Evolutionary conservation across 2,329 filamentous ascomycete genomes (phyloP).

Genomic region (Juglanconis sp.): DNA sequence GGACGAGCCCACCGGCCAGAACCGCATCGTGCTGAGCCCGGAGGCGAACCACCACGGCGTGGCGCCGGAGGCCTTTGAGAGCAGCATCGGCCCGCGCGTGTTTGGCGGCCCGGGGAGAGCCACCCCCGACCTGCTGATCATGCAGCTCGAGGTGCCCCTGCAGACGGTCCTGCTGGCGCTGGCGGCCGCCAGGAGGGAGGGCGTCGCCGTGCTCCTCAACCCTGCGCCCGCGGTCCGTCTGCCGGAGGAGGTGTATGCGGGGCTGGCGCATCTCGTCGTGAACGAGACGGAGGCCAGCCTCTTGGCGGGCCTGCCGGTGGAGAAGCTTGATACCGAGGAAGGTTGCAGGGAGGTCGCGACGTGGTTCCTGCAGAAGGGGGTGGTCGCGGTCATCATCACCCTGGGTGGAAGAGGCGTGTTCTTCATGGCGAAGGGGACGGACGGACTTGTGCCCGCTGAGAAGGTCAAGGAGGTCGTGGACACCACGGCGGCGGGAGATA

Average conservation of each 20-base stretch:
- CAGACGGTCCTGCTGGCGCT: constrained; percentile 63
- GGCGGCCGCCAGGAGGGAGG: constrained; percentile 41
- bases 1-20: constrained; percentile 69
- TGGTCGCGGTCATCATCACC: constrained; percentile 77
- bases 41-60: constrained; percentile 59
- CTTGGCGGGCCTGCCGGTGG: constrained; percentile 55
- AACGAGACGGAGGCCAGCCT: constrained; percentile 88
- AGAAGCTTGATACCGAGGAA: constrained; percentile 43
- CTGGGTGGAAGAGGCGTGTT: constrained; percentile 78
- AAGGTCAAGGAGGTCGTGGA: constrained; percentile 74
- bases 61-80: not conserved
- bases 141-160: constrained; percentile 76
- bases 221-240: constrained; percentile 74
- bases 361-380: constrained; percentile 66
- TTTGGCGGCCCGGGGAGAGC: constrained; percentile 30
- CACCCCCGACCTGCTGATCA: constrained; percentile 59
- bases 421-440: constrained; percentile 46
- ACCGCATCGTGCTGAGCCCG: constrained; percentile 71
- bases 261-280: constrained; percentile 75
- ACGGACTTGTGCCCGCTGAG: constrained; percentile 56
- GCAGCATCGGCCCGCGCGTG: constrained; percentile 3
- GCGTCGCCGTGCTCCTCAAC: constrained; percentile 72
- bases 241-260: constrained; percentile 62
- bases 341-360: constrained; percentile 47
- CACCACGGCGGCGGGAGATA: constrained; percentile 92